Percentiles rank a stretch among this genome's conserved stretches.
phyloP scores from a whole-genome alignment of 345 rosid genomes.

The Populus davidiana region DNA sequence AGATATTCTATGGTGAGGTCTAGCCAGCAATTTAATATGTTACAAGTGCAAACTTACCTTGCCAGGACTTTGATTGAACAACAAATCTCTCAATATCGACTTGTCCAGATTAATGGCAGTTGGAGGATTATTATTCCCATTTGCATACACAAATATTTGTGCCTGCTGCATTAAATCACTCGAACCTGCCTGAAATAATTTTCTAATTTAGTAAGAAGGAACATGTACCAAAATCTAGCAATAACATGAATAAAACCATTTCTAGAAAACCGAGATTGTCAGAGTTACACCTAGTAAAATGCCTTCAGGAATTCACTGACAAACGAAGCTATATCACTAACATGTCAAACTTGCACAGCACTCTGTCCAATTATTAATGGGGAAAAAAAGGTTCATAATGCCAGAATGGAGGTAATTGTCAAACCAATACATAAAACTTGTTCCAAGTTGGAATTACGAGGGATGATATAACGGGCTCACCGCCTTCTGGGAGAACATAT shows the following conservation, averaged over 20 bases:
- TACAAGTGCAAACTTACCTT: conserved; percentile 48
- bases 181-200: conserved; percentile 55
- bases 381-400: not conserved
- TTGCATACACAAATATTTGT: conserved; percentile 70
- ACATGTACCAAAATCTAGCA: not conserved
- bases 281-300: not conserved
- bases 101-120: conserved; percentile 88
- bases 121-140: conserved; percentile 77
- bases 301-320: not conserved
- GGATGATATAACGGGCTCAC: conserved; percentile 18
- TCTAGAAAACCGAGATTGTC: conserved; percentile 1
- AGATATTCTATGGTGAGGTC: too few species aligned
- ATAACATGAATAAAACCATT: conserved; percentile 1
- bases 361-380: not conserved
- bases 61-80: conserved; percentile 81
- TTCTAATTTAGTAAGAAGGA: conserved; percentile 2
- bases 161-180: conserved; percentile 70
- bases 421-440: not conserved
- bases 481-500: conserved; percentile 69
- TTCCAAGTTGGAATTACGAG: not conserved
- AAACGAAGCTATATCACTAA: not conserved
- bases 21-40: not conserved
- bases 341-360: not conserved
- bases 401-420: not conserved
- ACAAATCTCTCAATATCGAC: conserved; percentile 61